phyloP scores from a whole-genome alignment of 176 grass and related monocot species.

The Cenchrus fungigraminus region DNA sequence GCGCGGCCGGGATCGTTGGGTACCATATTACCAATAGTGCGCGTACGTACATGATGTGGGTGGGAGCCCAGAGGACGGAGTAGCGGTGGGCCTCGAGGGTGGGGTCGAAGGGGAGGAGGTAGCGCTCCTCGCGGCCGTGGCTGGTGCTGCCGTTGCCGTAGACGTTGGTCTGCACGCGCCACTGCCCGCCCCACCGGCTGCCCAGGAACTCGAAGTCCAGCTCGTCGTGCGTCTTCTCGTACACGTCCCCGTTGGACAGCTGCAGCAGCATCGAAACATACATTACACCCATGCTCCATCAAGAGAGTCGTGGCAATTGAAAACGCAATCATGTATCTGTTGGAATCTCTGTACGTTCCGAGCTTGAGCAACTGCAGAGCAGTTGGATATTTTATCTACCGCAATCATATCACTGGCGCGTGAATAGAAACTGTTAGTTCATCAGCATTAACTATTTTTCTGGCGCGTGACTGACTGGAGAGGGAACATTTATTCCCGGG shows the following conservation, averaged over 20 bases:
- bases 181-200: constrained; percentile 74
- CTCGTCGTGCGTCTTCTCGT: constrained; percentile 91
- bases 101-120: constrained; percentile 89
- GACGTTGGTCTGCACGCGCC: constrained; percentile 91
- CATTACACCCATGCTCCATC: not conserved
- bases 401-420: not conserved
- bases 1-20: not conserved
- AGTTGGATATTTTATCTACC: constrained; percentile 16
- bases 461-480: constrained; percentile 16
- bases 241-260: constrained; percentile 86
- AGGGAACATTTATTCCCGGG: constrained; percentile 49
- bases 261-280: constrained; percentile 27
- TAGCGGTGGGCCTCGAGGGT: constrained; percentile 66
- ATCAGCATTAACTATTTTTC: not conserved
- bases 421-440: not conserved
- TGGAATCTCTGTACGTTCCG: not conserved
- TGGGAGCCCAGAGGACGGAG: constrained; percentile 72
- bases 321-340: not conserved
- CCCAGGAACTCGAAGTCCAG: constrained; percentile 94
- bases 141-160: constrained; percentile 90
- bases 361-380: not conserved
- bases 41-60: constrained; percentile 63
- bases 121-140: constrained; percentile 83
- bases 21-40: not conserved
- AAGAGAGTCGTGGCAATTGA: not conserved